Evolutionary conservation across 306 rosid species (phyloP).

Genomic region (apple (Malus domestica)): DNA sequence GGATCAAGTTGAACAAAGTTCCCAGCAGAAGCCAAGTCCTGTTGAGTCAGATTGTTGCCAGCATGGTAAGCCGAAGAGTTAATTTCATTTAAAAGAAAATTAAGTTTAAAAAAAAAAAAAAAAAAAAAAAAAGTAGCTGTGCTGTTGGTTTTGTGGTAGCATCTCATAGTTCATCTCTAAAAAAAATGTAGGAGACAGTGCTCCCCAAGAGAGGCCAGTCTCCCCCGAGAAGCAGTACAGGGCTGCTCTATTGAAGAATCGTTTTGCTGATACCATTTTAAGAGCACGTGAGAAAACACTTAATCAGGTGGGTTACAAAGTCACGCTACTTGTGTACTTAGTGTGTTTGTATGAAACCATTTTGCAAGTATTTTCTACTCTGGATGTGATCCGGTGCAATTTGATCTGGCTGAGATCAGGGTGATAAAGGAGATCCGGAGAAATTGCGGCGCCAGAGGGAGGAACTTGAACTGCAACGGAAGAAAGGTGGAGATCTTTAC

Average conservation of each 20-base stretch:
- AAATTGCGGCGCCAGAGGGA: conserved; percentile 66
- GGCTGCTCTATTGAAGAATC: conserved; percentile 58
- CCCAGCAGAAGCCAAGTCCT: conserved; percentile 52
- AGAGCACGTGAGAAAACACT: conserved; percentile 79
- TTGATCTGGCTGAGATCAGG: conserved; percentile 44
- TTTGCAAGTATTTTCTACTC: conserved; percentile 1
- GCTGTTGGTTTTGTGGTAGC: conserved; percentile 12
- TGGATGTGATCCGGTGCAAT: conserved; percentile 15
- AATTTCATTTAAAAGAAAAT: neutral
- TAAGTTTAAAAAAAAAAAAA: too few relatives aligned
- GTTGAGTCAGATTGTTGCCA: conserved; percentile 53
- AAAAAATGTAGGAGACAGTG: conserved; percentile 49
- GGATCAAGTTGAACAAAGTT: conserved; percentile 64
- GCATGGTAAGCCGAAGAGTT: conserved; percentile 52
- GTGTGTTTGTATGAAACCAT: neutral
- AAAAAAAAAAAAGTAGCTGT: too few relatives aligned
- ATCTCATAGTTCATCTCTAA: conserved; percentile 16
- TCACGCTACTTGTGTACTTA: conserved; percentile 12
- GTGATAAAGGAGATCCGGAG: conserved; percentile 75
- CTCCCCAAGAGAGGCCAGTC: conserved; percentile 56
- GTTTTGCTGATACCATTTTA: conserved; percentile 77
- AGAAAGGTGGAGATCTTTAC: conserved; percentile 40
- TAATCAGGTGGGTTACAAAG: conserved; percentile 42
- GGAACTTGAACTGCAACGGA: conserved; percentile 59
- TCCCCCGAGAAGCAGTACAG: conserved; percentile 65